Conservation (phyloP, 2,329 filamentous ascomycete species). For the Botrytis deweyae region DNA sequence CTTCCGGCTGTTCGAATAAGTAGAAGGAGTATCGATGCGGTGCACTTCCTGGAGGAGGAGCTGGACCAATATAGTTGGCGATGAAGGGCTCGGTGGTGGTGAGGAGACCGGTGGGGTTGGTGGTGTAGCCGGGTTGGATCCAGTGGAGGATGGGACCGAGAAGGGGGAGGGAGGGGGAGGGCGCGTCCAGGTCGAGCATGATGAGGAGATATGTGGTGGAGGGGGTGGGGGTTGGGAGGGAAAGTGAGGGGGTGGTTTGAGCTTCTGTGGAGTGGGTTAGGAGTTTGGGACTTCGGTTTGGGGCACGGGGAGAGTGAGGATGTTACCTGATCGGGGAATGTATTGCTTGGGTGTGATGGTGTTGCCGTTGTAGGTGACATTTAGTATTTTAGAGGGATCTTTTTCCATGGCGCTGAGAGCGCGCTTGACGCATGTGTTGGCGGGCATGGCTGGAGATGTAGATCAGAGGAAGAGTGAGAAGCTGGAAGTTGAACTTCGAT, state of each 20-base stretch:
- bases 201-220: slow-evolving; percentile 43
- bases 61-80: slow-evolving; percentile 46
- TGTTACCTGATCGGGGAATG: slow-evolving; percentile 39
- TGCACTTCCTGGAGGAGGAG: slow-evolving; percentile 46
- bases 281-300: no score
- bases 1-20: slow-evolving; percentile 48
- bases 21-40: slow-evolving; percentile 53
- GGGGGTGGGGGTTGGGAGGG: background rate
- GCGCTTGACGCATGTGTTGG: slow-evolving; percentile 20
- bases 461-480: background rate
- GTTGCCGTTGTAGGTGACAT: slow-evolving; percentile 36
- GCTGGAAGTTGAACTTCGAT: background rate
- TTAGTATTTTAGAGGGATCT: slow-evolving; percentile 40
- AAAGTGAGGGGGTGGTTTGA: slow-evolving; percentile 26
- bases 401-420: slow-evolving; percentile 19
- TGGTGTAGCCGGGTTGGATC: slow-evolving; percentile 43
- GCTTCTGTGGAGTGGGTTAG: slow-evolving; percentile 27
- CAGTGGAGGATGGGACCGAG: slow-evolving; percentile 51
- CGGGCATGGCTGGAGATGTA: slow-evolving; percentile 16
- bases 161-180: slow-evolving; percentile 44
- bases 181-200: slow-evolving; percentile 49
- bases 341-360: slow-evolving; percentile 38
- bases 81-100: slow-evolving; percentile 34
- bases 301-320: background rate
- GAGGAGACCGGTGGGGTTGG: background rate